Conservation (phyloP, 768 basidiomycete genomes). For the Boletus sp. region DNA sequence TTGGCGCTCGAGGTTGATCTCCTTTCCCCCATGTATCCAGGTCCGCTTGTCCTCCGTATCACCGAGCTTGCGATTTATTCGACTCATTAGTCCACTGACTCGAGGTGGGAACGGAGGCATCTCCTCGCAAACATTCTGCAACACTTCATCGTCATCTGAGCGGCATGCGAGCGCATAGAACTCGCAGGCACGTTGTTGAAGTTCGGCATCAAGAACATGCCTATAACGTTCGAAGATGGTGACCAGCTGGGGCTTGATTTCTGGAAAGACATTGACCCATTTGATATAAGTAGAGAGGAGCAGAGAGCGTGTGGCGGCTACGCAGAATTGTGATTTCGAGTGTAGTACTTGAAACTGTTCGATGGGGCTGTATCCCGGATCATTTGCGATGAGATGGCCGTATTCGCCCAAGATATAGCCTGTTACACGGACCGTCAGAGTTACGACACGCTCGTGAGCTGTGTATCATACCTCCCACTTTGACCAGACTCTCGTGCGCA, state of each 20-base stretch:
- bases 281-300: constrained; percentile 97
- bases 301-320: constrained; percentile 86
- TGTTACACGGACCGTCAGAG: constrained; percentile 30
- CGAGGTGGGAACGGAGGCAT: constrained; percentile 99
- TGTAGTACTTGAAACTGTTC: constrained; percentile 94
- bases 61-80: constrained; percentile 84
- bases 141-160: constrained; percentile 85
- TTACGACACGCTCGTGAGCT: neutral
- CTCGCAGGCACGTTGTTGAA: constrained; percentile 98
- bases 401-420: constrained; percentile 98
- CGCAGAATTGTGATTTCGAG: constrained; percentile 92
- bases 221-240: constrained; percentile 96
- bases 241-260: constrained; percentile 91
- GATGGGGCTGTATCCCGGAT: constrained; percentile 85
- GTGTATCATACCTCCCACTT: constrained; percentile 75
- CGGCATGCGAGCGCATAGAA: constrained; percentile 85
- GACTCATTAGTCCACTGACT: constrained; percentile 82
- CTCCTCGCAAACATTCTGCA: constrained; percentile 95
- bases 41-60: constrained; percentile 95
- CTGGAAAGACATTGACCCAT: constrained; percentile 99
- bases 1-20: constrained; percentile 79
- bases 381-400: constrained; percentile 95
- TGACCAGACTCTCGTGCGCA: constrained; percentile 90
- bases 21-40: constrained; percentile 95
- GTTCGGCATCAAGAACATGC: constrained; percentile 94